Percentiles rank a stretch among this genome's conserved stretches.
Evolutionary conservation across 805 yeast genomes (phyloP).

Genomic region (Ogataea pini): DNA sequence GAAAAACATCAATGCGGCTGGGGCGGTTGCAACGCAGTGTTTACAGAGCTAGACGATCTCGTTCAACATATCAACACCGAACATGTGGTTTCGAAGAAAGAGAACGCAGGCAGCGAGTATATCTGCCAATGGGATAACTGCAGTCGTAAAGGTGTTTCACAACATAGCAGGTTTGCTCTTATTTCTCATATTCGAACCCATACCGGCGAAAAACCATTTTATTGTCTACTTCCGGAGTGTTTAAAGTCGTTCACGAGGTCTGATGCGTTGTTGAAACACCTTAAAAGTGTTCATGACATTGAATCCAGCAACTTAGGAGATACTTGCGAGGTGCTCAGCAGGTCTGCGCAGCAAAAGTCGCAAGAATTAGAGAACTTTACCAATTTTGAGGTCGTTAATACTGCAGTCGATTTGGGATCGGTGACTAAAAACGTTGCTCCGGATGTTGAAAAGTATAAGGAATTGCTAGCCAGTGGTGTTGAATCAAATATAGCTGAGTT

Average conservation of each 20-base stretch:
- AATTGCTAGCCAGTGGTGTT: slow-evolving; percentile 4
- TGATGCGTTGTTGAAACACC: slow-evolving; percentile 65
- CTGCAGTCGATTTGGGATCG: slow-evolving; percentile 7
- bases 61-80: slow-evolving; percentile 42
- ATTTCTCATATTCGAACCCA: slow-evolving; percentile 65
- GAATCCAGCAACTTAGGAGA: slow-evolving; percentile 31
- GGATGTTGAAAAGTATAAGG: slow-evolving; percentile 10
- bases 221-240: slow-evolving; percentile 69
- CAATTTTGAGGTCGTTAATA: slow-evolving; percentile 10
- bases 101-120: slow-evolving; percentile 34
- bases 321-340: slow-evolving; percentile 16
- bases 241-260: slow-evolving; percentile 56
- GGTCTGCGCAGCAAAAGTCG: neutral
- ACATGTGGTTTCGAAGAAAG: slow-evolving; percentile 35
- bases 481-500: slow-evolving; percentile 1
- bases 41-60: slow-evolving; percentile 38
- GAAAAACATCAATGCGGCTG: slow-evolving; percentile 37
- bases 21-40: slow-evolving; percentile 37
- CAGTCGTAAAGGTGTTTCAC: slow-evolving; percentile 48
- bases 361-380: neutral
- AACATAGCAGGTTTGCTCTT: slow-evolving; percentile 57
- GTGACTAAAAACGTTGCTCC: slow-evolving; percentile 4
- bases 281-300: slow-evolving; percentile 59
- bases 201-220: slow-evolving; percentile 65
- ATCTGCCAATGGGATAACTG: slow-evolving; percentile 67